Percentiles rank a stretch among this genome's conserved stretches.
phyloP scores from a whole-genome alignment of 1,139 yeast genomes.

The Protomyces macrosporus region DNA sequence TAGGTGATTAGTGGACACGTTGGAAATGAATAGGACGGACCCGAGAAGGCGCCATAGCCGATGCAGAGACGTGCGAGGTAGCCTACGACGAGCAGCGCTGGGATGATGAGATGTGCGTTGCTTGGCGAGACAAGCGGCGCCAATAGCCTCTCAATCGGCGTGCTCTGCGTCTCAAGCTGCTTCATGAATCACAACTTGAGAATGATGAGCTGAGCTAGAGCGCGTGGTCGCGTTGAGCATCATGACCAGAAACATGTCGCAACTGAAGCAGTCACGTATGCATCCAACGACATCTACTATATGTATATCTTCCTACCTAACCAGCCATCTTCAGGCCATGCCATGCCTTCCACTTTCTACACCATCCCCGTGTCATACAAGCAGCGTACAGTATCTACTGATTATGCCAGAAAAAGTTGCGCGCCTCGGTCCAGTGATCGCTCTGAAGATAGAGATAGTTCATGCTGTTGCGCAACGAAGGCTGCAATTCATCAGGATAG shows the following conservation, averaged over 20 bases:
- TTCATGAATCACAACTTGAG: not conserved
- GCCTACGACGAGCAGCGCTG: constrained; percentile 64
- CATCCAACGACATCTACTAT: not conserved
- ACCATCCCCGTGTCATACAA: too few species aligned
- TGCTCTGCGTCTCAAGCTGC: not conserved
- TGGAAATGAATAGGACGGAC: constrained; percentile 38
- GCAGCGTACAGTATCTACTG: not conserved
- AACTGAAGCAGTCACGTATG: not conserved
- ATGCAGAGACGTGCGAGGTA: constrained; percentile 75
- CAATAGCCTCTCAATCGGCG: constrained; percentile 16
- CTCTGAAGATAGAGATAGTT: constrained; percentile 55
- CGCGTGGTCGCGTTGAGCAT: not conserved
- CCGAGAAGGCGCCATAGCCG: constrained; percentile 86
- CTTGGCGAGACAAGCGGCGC: constrained; percentile 5
- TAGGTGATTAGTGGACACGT: not conserved
- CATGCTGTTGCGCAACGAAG: constrained; percentile 65
- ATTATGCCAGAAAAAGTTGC: constrained; percentile 21
- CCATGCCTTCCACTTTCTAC: not conserved
- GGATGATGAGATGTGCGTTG: constrained; percentile 18
- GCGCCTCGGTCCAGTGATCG: constrained; percentile 39
- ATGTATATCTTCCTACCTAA: not conserved
- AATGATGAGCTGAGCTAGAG: not conserved
- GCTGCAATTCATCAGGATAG: constrained; percentile 61
- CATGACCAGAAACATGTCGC: not conserved
- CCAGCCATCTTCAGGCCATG: not conserved